Base-by-base conservation (phyloP, 2,329 filamentous ascomycete species). In the Trichoderma aggressivum region DNA sequence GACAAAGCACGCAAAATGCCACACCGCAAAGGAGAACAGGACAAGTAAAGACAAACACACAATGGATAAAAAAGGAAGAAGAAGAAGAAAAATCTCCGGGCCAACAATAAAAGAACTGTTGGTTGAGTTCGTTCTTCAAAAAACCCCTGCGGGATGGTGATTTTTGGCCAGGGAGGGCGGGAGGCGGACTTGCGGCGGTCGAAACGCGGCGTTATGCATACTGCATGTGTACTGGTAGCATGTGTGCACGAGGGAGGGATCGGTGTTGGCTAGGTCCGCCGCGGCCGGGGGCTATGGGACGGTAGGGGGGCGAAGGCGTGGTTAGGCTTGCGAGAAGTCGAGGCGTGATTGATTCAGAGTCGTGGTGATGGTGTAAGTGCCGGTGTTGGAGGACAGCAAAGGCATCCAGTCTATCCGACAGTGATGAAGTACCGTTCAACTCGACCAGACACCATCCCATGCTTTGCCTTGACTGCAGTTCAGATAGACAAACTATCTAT, bases 121-220 rank as follows among this genome's bases (percentile, higher is more conserved):
- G 47, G 47, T 53, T 53, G 47, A 58, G 2, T 55, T 43, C 39
- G 30, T 47, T 53, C 18, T 53, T 21, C 12, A 5, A 50, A 50
- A 24, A 50, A 6, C 47, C 47, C 47, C 21, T 53, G 47, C 6
- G 47, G 47, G 47, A 53, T 53, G 21, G 11, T 53, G 11, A 50
- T 24, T 53, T 50, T 47, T 26, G 30, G 28, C 30, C 36, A 39
- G 24, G 24, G 34, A 55, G 21, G 50, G 34, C 36, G 16, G 60
- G 60, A 62, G 47, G 30, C 47, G 43, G 34, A 66, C 21, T 47
- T 55, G 39, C 56, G 66, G 56, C 30, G 56, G 39, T 50, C 28
- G 53, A 61, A 53, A 53, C 28, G 50, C 63, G 66, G 66, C 66
- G 56, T 61, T 58, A 61, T 69, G 66, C 66, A 69, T 69, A 69